phyloP scores from a whole-genome alignment of 352 stramenopile genomes.

The Globisporangium mamillatum region DNA sequence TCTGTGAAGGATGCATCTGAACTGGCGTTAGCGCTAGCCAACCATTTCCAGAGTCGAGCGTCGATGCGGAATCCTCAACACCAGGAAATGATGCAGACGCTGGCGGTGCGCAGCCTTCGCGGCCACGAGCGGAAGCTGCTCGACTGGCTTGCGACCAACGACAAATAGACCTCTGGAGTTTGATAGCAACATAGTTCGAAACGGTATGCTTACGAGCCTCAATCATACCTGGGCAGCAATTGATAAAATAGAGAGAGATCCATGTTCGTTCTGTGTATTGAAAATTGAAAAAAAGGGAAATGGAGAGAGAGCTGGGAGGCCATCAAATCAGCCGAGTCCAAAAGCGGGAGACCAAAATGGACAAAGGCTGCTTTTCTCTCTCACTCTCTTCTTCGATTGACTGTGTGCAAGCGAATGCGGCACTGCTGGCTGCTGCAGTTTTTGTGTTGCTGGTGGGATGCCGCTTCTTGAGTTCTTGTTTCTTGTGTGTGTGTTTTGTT shows the following conservation, averaged over 20 bases:
- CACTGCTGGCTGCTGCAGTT: neutral
- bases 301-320: neutral
- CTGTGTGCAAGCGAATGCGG: too few relatives aligned
- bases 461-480: slow-evolving; percentile 2
- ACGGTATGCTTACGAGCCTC: neutral
- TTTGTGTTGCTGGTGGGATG: neutral
- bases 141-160: slow-evolving; percentile 29
- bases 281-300: neutral
- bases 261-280: neutral
- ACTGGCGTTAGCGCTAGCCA: slow-evolving; percentile 22
- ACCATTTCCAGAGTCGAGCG: slow-evolving; percentile 15
- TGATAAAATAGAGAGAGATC: slow-evolving; percentile 1
- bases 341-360: neutral
- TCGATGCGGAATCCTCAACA: neutral
- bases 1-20: slow-evolving; percentile 16
- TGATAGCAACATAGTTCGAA: too few relatives aligned
- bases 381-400: too few relatives aligned
- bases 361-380: too few relatives aligned
- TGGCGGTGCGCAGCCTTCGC: slow-evolving; percentile 28
- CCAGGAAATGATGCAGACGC: slow-evolving; percentile 21
- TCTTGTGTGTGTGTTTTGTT: slow-evolving; percentile 1
- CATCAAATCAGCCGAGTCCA: neutral
- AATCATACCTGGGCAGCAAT: neutral
- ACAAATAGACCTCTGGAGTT: neutral
- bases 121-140: slow-evolving; percentile 35